These are phyloP conservation scores for Hypoxylon subgilvum DNA, from an alignment of 495 filamentous ascomycete genomes.

Conservation along the genomic window DNA sequence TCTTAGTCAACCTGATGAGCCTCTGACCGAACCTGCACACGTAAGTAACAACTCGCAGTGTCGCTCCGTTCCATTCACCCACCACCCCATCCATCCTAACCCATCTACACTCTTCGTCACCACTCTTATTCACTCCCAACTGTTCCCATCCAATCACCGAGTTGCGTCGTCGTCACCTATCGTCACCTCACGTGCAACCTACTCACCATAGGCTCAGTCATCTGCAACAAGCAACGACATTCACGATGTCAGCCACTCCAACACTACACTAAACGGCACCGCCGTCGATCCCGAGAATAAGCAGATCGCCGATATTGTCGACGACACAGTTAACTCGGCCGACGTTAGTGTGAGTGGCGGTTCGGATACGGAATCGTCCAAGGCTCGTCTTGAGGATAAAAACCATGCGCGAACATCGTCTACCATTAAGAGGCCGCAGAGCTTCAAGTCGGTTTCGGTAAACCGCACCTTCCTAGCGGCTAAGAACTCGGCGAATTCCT, in stretches of 20 bases:
- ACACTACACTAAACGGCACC: slow-evolving; percentile 52
- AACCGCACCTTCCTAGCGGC: slow-evolving; percentile 82
- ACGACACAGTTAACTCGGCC: slow-evolving; percentile 58
- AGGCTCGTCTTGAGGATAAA: slow-evolving; percentile 58
- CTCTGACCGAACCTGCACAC: slow-evolving; percentile 53
- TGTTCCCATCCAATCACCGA: slow-evolving; percentile 2
- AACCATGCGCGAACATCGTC: slow-evolving; percentile 71
- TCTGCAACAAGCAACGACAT: slow-evolving; percentile 36
- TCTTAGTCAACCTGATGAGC: slow-evolving; percentile 57
- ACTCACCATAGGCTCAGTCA: slow-evolving; percentile 34
- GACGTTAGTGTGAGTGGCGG: slow-evolving; percentile 66
- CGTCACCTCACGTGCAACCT: slow-evolving; percentile 19
- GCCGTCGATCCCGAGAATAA: slow-evolving; percentile 57
- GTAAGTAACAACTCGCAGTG: slow-evolving; percentile 44
- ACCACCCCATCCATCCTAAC: neutral
- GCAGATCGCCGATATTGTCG: slow-evolving; percentile 57
- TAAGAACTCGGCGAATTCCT: slow-evolving; percentile 50
- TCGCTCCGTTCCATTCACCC: slow-evolving; percentile 3
- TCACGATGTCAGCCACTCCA: slow-evolving; percentile 52
- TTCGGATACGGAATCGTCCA: slow-evolving; percentile 72
- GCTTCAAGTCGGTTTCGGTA: slow-evolving; percentile 94
- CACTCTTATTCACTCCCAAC: neutral
- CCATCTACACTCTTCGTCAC: neutral
- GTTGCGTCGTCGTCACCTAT: slow-evolving; percentile 15
- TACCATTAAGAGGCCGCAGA: slow-evolving; percentile 76